Evolutionary conservation across 2,329 filamentous ascomycete genomes (phyloP), one percentile per base, ranked within the genome.

Genomic region (Beauveria sp.): DNA sequence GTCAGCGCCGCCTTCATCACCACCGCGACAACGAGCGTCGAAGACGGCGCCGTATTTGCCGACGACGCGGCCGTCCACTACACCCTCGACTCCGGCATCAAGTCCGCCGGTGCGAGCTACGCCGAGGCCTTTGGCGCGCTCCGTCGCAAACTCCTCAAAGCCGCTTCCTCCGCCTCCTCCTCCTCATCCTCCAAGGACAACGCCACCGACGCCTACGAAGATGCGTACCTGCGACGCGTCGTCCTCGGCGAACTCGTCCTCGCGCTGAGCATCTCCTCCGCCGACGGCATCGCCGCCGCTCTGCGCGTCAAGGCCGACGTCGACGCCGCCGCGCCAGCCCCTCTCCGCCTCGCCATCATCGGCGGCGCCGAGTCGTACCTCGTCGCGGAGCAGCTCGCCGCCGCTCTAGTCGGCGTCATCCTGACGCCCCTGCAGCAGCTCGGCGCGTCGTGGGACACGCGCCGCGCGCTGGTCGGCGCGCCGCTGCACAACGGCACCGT

Each of bases 401-500:
- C 75, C 0, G 83, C 84, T 0, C 65, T 75, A 1, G 81, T 86
- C 0, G 78, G 82, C 62, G 82, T 89, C 22, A 79, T 89, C 28
- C 78, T 89, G 2, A 76, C 81, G 0, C 85, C 85, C 1, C 70
- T 86, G 14, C 80, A 84, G 64, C 79, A 83, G 0, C 84, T 82
- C 66, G 77, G 79, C 2, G 70, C 68, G 3, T 71, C 69, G 0
- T 89, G 86, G 86, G 84, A 88, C 63, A 76, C 86, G 70, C 80
- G 84, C 0, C 81, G 85, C 2, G 80, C 83, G 0, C 74, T 89
- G 12, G 80, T 84, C 0, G 86, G 86, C 1, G 85, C 86, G 5
- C 86, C 86, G 1, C 76, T 89, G 0, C 86, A 85, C 0, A 86
- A 87, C 66, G 84, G 85, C 28, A 88, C 86, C 1, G 79, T 79